A percentile compares a stretch with the other conserved stretches of the same genome.
Evolutionary conservation across 306 rosid genomes (phyloP).

Genomic region (Casuarina equisetifolia): DNA sequence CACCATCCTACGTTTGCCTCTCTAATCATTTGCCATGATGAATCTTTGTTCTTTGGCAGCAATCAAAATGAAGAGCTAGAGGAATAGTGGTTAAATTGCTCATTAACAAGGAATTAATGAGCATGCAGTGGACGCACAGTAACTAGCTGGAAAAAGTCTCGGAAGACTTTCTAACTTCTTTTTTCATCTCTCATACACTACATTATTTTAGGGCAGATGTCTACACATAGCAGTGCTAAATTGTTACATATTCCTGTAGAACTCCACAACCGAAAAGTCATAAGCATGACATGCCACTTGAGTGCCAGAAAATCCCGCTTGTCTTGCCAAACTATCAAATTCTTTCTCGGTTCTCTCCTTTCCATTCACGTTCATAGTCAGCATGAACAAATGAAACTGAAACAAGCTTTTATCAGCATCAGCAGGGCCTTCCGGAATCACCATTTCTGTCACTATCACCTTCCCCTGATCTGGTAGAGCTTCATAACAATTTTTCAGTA

Average conservation of each 20-base stretch:
- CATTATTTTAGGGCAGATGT: not conserved
- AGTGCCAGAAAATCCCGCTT: slow-evolving; percentile 26
- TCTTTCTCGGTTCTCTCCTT: slow-evolving; percentile 24
- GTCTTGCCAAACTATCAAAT: slow-evolving; percentile 15
- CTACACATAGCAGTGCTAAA: not conserved
- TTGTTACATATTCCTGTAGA: slow-evolving; percentile 5
- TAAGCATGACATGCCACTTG: slow-evolving; percentile 19
- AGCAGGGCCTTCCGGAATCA: slow-evolving; percentile 22
- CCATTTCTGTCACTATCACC: slow-evolving; percentile 26
- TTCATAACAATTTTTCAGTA: slow-evolving; percentile 27
- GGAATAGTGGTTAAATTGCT: not conserved
- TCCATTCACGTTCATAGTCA: slow-evolving; percentile 11
- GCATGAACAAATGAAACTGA: slow-evolving; percentile 25
- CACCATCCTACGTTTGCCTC: not conserved
- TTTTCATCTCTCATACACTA: not conserved
- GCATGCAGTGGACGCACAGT: not conserved
- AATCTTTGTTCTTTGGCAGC: not conserved
- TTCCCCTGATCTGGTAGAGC: slow-evolving; percentile 27
- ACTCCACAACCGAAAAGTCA: slow-evolving; percentile 25
- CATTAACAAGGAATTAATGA: not conserved
- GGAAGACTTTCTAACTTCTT: not conserved
- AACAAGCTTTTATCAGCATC: slow-evolving; percentile 28
- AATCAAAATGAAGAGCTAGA: not conserved
- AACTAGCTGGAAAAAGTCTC: not conserved
- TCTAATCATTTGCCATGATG: not conserved